A percentile compares a stretch with the other conserved stretches of the same genome.
Evolutionary conservation across 164 flowering plant species (phyloP).

Genomic region (Houttuynia cordata): DNA sequence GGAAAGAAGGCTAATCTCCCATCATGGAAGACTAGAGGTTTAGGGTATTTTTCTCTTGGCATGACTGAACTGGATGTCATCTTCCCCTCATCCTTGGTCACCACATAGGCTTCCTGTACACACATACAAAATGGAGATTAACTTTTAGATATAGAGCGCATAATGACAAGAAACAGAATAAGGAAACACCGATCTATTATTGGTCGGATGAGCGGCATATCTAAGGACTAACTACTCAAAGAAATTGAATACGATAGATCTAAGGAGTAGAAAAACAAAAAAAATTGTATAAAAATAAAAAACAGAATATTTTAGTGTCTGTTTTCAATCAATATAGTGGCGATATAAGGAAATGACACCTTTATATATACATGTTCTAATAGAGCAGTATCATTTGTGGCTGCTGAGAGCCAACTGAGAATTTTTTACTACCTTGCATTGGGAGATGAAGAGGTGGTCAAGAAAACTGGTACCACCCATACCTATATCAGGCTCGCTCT

Average conservation of each 20-base stretch:
- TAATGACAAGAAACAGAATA: too few relatives aligned
- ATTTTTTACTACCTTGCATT: conserved; percentile 53
- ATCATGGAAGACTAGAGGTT: conserved; percentile 76
- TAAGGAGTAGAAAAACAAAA: too few relatives aligned
- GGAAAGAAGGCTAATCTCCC: conserved; percentile 83
- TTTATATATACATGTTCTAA: too few relatives aligned
- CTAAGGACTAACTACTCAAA: background rate
- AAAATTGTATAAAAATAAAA: too few relatives aligned
- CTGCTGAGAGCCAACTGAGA: background rate
- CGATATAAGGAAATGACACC: too few relatives aligned
- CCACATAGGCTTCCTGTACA: conserved; percentile 53
- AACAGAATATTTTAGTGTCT: too few relatives aligned
- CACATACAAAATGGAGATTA: background rate
- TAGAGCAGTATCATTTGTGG: too few relatives aligned
- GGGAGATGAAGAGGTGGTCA: conserved; percentile 59
- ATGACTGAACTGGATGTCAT: conserved; percentile 10
- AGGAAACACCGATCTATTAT: too few relatives aligned
- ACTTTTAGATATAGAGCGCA: too few relatives aligned
- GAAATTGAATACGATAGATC: background rate
- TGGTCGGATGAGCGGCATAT: background rate
- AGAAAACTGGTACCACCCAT: conserved; percentile 28
- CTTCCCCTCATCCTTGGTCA: conserved; percentile 38
- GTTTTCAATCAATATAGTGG: too few relatives aligned
- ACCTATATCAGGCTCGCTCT: conserved; percentile 57
- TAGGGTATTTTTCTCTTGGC: conserved; percentile 67